A percentile compares a stretch with the other conserved stretches of the same genome.
Evolutionary conservation across 176 grass and related monocot genomes (phyloP).

Genomic region (Bolboschoenus planiculmis): DNA sequence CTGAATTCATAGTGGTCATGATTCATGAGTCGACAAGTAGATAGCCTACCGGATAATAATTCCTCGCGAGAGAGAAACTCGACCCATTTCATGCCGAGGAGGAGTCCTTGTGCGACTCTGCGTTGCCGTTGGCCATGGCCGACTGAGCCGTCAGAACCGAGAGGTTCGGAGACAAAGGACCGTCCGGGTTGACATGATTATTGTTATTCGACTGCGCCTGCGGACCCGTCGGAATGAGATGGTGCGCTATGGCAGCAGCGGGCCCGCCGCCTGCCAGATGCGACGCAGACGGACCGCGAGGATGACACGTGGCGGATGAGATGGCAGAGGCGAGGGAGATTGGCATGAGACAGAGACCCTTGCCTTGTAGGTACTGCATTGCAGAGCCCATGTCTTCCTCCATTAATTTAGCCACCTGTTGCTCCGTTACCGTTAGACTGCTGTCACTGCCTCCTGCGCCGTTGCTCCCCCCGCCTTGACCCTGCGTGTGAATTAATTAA

Average conservation of each 20-base stretch:
- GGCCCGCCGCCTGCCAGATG: neutral
- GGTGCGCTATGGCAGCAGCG: neutral
- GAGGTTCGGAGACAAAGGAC: constrained; percentile 9
- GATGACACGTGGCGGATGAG: constrained; percentile 57
- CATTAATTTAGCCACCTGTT: constrained; percentile 84
- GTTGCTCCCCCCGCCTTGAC: neutral
- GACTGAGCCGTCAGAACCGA: constrained; percentile 35
- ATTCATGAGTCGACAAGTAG: neutral
- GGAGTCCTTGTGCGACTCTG: constrained; percentile 20
- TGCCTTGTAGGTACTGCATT: constrained; percentile 97
- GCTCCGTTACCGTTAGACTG: constrained; percentile 64
- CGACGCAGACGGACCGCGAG: constrained; percentile 25
- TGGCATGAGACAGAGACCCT: constrained; percentile 93
- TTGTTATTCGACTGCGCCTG: neutral
- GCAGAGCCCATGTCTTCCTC: constrained; percentile 91
- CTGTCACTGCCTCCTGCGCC: constrained; percentile 30
- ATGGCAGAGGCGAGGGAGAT: constrained; percentile 79
- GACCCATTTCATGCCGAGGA: constrained; percentile 16
- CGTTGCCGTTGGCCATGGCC: constrained; percentile 26
- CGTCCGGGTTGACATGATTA: neutral
- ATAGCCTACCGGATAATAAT: neutral
- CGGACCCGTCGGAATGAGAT: neutral
- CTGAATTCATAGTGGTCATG: neutral
- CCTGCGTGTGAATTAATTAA: neutral
- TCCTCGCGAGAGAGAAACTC: neutral